Base-by-base conservation (phyloP, 140 eudicot genomes). In the Ambrosia hybrid region DNA sequence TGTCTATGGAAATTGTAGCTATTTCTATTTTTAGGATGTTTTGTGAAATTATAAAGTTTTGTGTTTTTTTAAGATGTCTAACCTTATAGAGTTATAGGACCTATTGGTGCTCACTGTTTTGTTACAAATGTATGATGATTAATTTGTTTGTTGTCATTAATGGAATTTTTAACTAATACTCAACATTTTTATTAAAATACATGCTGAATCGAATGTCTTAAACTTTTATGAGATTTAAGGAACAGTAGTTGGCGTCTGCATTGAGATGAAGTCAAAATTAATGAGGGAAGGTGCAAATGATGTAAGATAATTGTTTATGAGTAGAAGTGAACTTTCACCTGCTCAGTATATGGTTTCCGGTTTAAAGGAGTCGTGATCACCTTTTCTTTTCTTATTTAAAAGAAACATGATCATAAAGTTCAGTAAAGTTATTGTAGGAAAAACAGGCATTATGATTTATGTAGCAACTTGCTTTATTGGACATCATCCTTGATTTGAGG, bases 401-500 rank as follows among this genome's bases (percentile, higher is more conserved):
- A 53, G 62, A 73, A 72, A 65, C 74, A 73, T 33, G 56, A 73
- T 71, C 65, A 65, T 78, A 73, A 65, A 78, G 48, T 64, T 64
- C 9, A 57, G 17, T 65, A 72, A 72, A 78, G 83, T 79, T 79
- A 4, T 67, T 75, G 67, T 73, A 17, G 83, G 48, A 62, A 66
- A 78, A 79, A 57, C 38, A 73, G 70, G 68, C 33, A 38, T n/a
- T n/a, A n/a, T n/a, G n/a, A n/a, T n/a, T 48, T 34, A 60, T 57
- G 61, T 52, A 57, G 66, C 78, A 72, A 65, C 57, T 45, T 78
- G 78, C 83, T 72, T 78, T 72, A 78, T 51, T 72, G 43, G 83
- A 79, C 79, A 79, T 73, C 83, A 79, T 79, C 79, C 71, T 79
- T 57, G n/a, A n/a, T n/a, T n/a, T n/a, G n/a, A n/a, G n/a, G n/a